Base-by-base conservation (phyloP, 176 grass and related monocot species). In the Canna indica region DNA sequence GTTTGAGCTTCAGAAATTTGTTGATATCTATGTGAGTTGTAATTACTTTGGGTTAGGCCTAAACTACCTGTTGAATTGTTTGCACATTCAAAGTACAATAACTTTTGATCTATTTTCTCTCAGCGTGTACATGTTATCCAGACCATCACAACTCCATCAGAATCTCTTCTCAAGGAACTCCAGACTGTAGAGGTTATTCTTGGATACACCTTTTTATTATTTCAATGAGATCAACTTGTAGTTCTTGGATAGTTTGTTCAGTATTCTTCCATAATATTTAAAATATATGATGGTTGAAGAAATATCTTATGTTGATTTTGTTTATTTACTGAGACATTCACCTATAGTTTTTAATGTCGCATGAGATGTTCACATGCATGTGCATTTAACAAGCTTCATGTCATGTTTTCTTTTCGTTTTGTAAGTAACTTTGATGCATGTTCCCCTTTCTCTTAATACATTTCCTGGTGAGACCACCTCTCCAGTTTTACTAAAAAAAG, bases 91-190 rank as follows among this genome's bases (percentile, higher is more conserved):
- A 41, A 69, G 12, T 28, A 82, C 64, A 84, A 38, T 59, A 75
- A 57, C 42, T 67, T 50, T 69, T 77, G 0, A 57, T 73, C 27
- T 33, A 76, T 62, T 63, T 35, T 15, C 81, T 79, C 77, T 9
- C 73, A 97, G 94, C 86, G 94, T 62, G 77, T 74, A 63, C 87
- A 97, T 85, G 85, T 97, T 73, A 76, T 92, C 54, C 79, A 83
- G 75, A 97, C 89, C 60, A 92, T 97, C 64, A 85, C 86, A 72
- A 93, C 78, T 54, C 94, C 94, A 67, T 97, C 94, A 57, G 94
- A 97, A 67, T 97, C 94, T 79, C 89, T 97, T 87, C 89, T 93
- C 71, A 97, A 90, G 80, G 94, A 97, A 70, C 82, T 97, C 75
- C 88, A 97, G 84, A 90, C 81, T 75, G 89, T 97, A 61, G 94